Base-by-base conservation (phyloP, 805 yeast species). In the Starmerella floricola region DNA sequence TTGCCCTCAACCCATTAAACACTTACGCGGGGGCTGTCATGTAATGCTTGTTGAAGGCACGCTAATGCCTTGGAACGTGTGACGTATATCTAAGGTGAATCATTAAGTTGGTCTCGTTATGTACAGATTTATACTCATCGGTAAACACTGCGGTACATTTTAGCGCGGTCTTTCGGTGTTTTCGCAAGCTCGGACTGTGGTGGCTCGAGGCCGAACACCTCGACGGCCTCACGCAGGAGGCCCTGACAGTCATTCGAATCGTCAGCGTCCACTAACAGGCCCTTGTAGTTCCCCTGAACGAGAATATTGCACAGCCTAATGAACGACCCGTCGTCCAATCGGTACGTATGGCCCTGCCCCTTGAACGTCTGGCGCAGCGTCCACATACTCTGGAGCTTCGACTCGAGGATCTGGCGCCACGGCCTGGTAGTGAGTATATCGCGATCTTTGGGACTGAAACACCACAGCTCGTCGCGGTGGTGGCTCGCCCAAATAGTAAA, bases 341-440 rank as follows among this genome's bases (percentile, higher is more conserved):
- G 71, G 54, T 78, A 82, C 4, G 73, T 71, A 40, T 70, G 69
- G 0, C 94, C 94, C 46, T 80, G 87, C 1, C 88, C 91, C 52
- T 74, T 72, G 38, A 81, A 69, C 8, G 72, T 65, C 57, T 83
- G 94, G 46, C 83, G 65, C 34, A 73, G 66, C 0, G 67, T 61
- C 94, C 94, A 83, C 38, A 78, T 56, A 48, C 82, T 73, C 55
- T 76, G 79, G 41, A 83, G 58, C 53, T 79, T 78, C 26, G 68
- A 68, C 17, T 64, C 64, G 2, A 78, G 57, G 34, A 82, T 66
- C 29, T 58, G 55, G 38, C 76, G 83, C 52, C 80, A 71, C 20
- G 71, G 66, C 45, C 31, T 35, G 18, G 42, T 34, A 30, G 40
- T 34, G 20, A 24, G 23, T 13, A 40, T 82, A 41, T 68, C 69